phyloP scores from a whole-genome alignment of 2,329 filamentous ascomycete genomes.

The Aphanoascus verrucosus region DNA sequence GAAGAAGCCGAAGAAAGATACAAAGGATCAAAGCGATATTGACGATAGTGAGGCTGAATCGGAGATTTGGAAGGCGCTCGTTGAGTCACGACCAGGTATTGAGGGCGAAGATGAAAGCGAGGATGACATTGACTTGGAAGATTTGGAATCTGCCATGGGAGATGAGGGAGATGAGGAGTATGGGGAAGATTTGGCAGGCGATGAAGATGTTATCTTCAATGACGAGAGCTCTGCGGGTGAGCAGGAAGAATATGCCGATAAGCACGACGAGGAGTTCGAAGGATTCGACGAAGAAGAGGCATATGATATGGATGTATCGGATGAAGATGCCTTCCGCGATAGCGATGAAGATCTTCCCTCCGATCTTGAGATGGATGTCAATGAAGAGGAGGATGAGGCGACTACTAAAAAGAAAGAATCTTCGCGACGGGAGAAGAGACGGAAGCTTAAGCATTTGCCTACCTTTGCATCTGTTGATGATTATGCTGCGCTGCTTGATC shows the following conservation, averaged over 20 bases:
- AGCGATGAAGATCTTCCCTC: constrained; percentile 47
- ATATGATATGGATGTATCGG: constrained; percentile 41
- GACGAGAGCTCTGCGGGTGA: constrained; percentile 19
- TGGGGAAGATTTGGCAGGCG: constrained; percentile 23
- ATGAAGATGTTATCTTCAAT: constrained; percentile 22
- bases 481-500: constrained; percentile 73
- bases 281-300: constrained; percentile 46
- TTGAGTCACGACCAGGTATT: constrained; percentile 66
- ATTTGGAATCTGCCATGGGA: constrained; percentile 45
- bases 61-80: constrained; percentile 85
- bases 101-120: constrained; percentile 51
- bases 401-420: constrained; percentile 30
- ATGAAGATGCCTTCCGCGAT: constrained; percentile 39
- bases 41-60: constrained; percentile 51
- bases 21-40: constrained; percentile 32
- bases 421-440: constrained; percentile 52
- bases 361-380: constrained; percentile 37
- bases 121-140: constrained; percentile 48
- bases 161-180: constrained; percentile 38
- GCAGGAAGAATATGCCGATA: constrained; percentile 17
- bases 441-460: constrained; percentile 78
- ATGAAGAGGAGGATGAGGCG: constrained; percentile 29
- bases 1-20: constrained; percentile 45
- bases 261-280: constrained; percentile 20
- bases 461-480: constrained; percentile 91